Conservation (phyloP, 495 filamentous ascomycete species). For the Tuber magnatum region DNA sequence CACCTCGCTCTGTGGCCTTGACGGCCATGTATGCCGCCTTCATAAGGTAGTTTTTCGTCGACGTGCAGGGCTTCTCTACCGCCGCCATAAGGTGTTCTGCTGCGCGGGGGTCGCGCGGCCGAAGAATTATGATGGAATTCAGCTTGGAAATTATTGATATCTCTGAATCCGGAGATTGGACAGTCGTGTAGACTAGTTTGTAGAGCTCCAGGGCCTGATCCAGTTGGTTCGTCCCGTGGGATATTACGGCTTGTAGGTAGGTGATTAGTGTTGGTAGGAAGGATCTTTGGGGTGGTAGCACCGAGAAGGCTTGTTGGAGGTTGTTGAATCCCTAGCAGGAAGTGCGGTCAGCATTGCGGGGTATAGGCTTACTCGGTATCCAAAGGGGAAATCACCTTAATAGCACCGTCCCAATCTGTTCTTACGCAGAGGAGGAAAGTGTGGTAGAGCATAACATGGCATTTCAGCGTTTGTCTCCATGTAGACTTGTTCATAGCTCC, state of each 20-base stretch:
- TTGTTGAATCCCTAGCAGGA: conserved; percentile 46
- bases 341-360: conserved; percentile 45
- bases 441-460: conserved; percentile 54
- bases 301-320: conserved; percentile 41
- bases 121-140: conserved; percentile 76
- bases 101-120: conserved; percentile 52
- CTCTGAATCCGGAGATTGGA: conserved; percentile 52
- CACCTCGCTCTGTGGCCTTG: conserved; percentile 51
- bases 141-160: conserved; percentile 69
- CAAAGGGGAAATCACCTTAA: conserved; percentile 32
- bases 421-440: conserved; percentile 55
- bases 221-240: conserved; percentile 70
- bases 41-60: conserved; percentile 65
- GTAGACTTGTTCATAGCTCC: conserved; percentile 42
- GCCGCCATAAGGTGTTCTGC: conserved; percentile 52
- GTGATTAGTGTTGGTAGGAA: conserved; percentile 45
- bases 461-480: conserved; percentile 52
- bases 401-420: conserved; percentile 58
- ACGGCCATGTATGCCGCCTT: conserved; percentile 72
- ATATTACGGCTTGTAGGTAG: conserved; percentile 69
- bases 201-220: conserved; percentile 57
- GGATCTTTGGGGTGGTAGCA: conserved; percentile 43
- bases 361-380: conserved; percentile 41
- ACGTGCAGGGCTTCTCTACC: conserved; percentile 60
- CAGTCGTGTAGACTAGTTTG: conserved; percentile 51